Percentiles rank a stretch among this genome's conserved stretches.
Conservation (phyloP, 768 basidiomycete genomes). For the Sutorius australiensis region DNA sequence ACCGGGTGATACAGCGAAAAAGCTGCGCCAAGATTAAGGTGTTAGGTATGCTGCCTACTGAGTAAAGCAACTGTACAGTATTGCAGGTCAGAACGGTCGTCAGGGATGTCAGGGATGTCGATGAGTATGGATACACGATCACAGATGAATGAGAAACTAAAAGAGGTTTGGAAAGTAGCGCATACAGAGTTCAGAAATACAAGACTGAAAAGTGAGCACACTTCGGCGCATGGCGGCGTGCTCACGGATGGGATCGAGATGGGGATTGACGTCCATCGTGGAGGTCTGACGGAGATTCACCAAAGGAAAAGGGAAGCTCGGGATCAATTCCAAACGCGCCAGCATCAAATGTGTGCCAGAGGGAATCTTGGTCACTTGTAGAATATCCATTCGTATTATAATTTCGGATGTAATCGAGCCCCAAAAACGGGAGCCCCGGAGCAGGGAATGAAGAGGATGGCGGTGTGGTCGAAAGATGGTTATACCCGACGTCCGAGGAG, state of each 20-base stretch:
- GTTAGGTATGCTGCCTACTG: conserved; percentile 25
- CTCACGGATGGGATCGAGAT: conserved; percentile 20
- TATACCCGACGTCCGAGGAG: conserved; percentile 37
- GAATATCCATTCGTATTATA: conserved; percentile 50
- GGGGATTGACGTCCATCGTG: conserved; percentile 31
- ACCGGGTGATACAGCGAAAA: conserved; percentile 5
- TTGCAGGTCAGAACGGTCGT: conserved; percentile 13
- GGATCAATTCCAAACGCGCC: conserved; percentile 74
- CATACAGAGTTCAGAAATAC: conserved; percentile 17
- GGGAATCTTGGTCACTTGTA: conserved; percentile 36
- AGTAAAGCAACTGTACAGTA: conserved; percentile 28
- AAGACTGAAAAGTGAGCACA: conserved; percentile 1
- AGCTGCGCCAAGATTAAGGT: conserved; percentile 21
- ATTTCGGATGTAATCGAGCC: conserved; percentile 80
- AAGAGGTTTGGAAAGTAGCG: conserved; percentile 1
- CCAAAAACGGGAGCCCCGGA: conserved; percentile 77
- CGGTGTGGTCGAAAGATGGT: conserved; percentile 53
- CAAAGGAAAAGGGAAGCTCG: conserved; percentile 66
- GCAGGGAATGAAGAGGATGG: conserved; percentile 64
- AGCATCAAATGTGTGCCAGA: conserved; percentile 65
- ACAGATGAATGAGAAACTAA: conserved; percentile 5
- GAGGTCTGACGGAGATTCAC: conserved; percentile 32
- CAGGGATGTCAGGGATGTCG: conserved; percentile 7
- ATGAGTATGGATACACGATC: conserved; percentile 31
- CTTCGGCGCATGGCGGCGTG: neutral